Evolutionary conservation across 176 grass and related monocot species (phyloP), one percentile per base, ranked within the genome.

Genomic region (Coix lacrymajobi): DNA sequence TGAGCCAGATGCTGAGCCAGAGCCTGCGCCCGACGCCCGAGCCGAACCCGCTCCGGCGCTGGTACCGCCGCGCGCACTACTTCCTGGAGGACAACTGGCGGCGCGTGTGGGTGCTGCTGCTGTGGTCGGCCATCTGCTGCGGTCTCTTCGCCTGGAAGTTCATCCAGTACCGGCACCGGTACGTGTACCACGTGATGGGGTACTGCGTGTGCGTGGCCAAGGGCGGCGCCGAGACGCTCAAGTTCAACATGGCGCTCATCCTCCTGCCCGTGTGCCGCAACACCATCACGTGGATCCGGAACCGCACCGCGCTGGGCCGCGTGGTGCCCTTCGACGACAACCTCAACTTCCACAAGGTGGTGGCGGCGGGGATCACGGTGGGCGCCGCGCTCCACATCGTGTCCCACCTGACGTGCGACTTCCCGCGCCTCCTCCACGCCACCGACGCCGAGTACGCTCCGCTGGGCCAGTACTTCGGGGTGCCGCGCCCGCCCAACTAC

Each of bases 161-260:
- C 83, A 0, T 87, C 19, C 97, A 99, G 77, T 96, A 99, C 66
- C 83, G 89, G 0, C 60, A 12, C 0, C 93, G 97, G 13, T 89
- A 87, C 34, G 93, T 93, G 34, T 99, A 85, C 83, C 4, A 94
- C 13, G 85, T 96, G 31, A 99, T 99, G 97, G 97, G 97, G 12
- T 99, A 96, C 85, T 99, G 97, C 82, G 97, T 99, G 43, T 99
- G 97, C 89, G 84, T 89, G 6, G 97, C 97, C 71, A 99, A 99
- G 75, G 97, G 97, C 73, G 97, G 88, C 66, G 97, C 97, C 19
- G 97, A 99, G 85, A 99, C 93, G 76, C 89, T 99, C 58, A 99
- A 99, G 85, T 99, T 99, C 83, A 99, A 99, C 85, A 96, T 99
- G 97, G 97, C 97, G 36, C 85, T 99, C 20, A 92, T 99, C 82